Evolutionary conservation across 352 stramenopile species (phyloP), one percentile per base, ranked within the genome.

Genomic region (Phytophthora lateralis): DNA sequence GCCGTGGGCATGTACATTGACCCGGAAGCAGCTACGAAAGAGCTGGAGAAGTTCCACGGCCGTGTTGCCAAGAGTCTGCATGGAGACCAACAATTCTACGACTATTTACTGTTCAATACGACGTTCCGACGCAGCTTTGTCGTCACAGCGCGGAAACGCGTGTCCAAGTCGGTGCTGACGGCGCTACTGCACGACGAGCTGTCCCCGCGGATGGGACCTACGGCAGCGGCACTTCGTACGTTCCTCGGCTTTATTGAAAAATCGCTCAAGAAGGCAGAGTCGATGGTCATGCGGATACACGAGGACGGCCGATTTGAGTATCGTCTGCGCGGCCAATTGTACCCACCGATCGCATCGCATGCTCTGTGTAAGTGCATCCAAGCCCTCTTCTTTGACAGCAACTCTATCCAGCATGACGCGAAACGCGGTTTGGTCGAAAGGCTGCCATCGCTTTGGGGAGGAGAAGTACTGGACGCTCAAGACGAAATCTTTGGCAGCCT

Each of bases 241-340:
- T 90, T 94, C 34, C 66, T 89, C 7, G 69, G 73, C 0, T 92
- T 94, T 48, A 81, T 94, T 39, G 85, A 94, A 20, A 92, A 92
- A 51, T 94, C 85, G 9, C 55, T 94, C 6, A 85, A 85, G 54
- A 94, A 94, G 62, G 83, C 82, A 7, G 82, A 91, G 48, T 91
- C 80, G 11, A 90, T 91, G 76, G 82, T 94, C 43, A 67, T 90
- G 43, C 76, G 78, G 7, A 71, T 91, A 45, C 71, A 88, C 30
- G 78, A 87, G 14, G 79, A 90, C 20, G 70, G 68, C 5, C 74
- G 74, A 6, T 80, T 94, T 35, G 85, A 94, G 56, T 92, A 88
- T 37, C 81, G 82, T 24, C 47, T 90, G 2, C 82, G 84, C 14
- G 80, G 82, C 0, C 73, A 88, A 42, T 62, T 85, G 43, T 91